Conservation (phyloP, 1,284 basidiomycete genomes). For the Ceratobasidium sp. region DNA sequence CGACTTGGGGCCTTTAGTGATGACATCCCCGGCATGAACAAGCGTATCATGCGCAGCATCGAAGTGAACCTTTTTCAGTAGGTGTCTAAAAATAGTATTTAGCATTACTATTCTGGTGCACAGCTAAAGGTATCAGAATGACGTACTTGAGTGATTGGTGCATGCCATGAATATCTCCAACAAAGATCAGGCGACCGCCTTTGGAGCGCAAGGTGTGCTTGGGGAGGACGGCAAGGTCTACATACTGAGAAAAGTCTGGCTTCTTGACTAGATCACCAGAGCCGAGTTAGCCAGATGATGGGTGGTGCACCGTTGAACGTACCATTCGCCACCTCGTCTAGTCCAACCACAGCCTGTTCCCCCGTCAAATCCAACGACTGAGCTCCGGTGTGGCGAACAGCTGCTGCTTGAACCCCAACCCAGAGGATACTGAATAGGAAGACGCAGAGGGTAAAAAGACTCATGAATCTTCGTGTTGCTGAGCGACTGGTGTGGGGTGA, state of each 20-base stretch:
- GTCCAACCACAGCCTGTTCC: not conserved
- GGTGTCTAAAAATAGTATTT: conserved; percentile 55
- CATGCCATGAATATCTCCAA: conserved; percentile 90
- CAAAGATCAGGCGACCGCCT: conserved; percentile 64
- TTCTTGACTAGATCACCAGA: conserved; percentile 21
- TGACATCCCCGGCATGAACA: conserved; percentile 81
- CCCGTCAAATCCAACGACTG: conserved; percentile 5
- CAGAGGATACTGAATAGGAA: conserved; percentile 26
- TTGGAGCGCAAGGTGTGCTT: conserved; percentile 44
- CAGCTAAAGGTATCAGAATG: no score
- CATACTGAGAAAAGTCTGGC: conserved; percentile 50
- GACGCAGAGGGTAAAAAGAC: conserved; percentile 4
- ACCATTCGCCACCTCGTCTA: not conserved
- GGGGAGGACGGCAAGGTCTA: conserved; percentile 48
- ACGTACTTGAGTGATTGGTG: conserved; percentile 69
- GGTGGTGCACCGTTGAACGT: no score
- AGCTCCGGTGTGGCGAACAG: not conserved
- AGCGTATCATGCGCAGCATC: conserved; percentile 67
- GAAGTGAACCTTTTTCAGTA: conserved; percentile 69
- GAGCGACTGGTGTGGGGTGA: conserved; percentile 13
- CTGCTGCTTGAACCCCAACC: conserved; percentile 15
- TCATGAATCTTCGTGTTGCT: conserved; percentile 13
- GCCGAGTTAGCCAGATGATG: no score
- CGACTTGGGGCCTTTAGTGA: conserved; percentile 74
- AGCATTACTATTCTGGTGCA: not conserved